phyloP scores from a whole-genome alignment of 2,329 filamentous ascomycete species.

The Ophiostoma angusticollis region DNA sequence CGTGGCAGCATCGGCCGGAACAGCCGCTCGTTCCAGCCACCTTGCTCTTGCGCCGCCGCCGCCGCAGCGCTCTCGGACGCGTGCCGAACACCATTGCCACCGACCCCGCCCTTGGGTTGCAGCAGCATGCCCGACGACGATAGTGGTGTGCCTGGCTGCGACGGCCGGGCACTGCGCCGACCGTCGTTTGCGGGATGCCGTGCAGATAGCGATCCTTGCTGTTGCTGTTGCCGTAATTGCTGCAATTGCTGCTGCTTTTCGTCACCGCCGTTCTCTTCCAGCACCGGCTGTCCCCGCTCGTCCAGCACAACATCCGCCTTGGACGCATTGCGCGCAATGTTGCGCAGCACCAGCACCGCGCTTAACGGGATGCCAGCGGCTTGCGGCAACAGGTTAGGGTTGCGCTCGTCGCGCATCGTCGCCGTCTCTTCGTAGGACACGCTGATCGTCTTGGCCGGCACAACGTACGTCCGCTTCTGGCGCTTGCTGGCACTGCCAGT shows the following conservation, averaged over 20 bases:
- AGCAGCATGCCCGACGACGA: too few species aligned
- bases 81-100: too few species aligned
- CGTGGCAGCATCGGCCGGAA: conserved; percentile 54
- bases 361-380: conserved; percentile 69
- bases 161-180: too few species aligned
- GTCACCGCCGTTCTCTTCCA: conserved; percentile 21
- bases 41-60: conserved; percentile 18
- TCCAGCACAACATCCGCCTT: conserved; percentile 37
- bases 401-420: conserved; percentile 42
- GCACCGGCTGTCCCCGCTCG: conserved; percentile 15
- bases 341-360: conserved; percentile 63
- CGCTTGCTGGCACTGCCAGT: conserved; percentile 18
- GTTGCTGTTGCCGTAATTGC: not conserved
- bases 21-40: conserved; percentile 53
- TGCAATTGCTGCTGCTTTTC: conserved; percentile 34
- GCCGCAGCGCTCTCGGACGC: not conserved
- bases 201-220: not conserved
- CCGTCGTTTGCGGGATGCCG: too few species aligned
- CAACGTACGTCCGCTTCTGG: conserved; percentile 33
- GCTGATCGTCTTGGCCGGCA: conserved; percentile 42
- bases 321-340: conserved; percentile 56
- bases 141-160: not conserved
- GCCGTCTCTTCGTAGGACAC: conserved; percentile 44
- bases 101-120: too few species aligned
- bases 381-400: conserved; percentile 44